Conservation (phyloP, 1,284 basidiomycete genomes). For the Stygiomarasmius scandens region DNA sequence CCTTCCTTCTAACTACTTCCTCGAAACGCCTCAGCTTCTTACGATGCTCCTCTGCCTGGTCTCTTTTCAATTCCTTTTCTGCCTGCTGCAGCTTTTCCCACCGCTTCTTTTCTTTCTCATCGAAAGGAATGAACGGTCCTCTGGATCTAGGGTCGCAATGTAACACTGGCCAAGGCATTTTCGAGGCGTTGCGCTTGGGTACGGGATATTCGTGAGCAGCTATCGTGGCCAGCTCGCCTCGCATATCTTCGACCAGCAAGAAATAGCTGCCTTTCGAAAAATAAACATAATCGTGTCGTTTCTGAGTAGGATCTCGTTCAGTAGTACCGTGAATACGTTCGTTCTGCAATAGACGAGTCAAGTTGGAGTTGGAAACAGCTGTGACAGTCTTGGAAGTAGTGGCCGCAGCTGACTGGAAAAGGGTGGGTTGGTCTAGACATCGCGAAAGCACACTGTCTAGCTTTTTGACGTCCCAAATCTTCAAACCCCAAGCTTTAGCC, state of each 20-base stretch:
- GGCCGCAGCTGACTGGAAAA: conserved; percentile 22
- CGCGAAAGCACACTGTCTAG: conserved; percentile 73
- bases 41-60: conserved; percentile 46
- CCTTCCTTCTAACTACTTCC: conserved; percentile 45
- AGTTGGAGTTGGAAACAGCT: conserved; percentile 26
- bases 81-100: conserved; percentile 59
- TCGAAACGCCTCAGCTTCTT: conserved; percentile 35
- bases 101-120: conserved; percentile 69
- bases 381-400: conserved; percentile 17
- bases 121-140: conserved; percentile 73
- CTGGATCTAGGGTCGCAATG: conserved; percentile 72
- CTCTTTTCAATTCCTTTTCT: conserved; percentile 52
- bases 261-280: conserved; percentile 82
- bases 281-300: conserved; percentile 87
- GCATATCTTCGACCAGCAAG: conserved; percentile 90
- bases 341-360: conserved; percentile 77
- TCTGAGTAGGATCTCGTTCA: conserved; percentile 90
- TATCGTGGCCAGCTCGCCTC: conserved; percentile 75
- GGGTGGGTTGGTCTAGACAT: conserved; percentile 45
- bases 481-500: conserved; percentile 79
- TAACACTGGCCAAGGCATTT: conserved; percentile 68
- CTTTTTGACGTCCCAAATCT: conserved; percentile 85
- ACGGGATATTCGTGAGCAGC: conserved; percentile 66
- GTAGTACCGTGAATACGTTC: conserved; percentile 88
- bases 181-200: conserved; percentile 52